These are phyloP conservation scores for Parietaria judaica DNA, from an alignment of 306 rosid species.

Conservation along the genomic window DNA sequence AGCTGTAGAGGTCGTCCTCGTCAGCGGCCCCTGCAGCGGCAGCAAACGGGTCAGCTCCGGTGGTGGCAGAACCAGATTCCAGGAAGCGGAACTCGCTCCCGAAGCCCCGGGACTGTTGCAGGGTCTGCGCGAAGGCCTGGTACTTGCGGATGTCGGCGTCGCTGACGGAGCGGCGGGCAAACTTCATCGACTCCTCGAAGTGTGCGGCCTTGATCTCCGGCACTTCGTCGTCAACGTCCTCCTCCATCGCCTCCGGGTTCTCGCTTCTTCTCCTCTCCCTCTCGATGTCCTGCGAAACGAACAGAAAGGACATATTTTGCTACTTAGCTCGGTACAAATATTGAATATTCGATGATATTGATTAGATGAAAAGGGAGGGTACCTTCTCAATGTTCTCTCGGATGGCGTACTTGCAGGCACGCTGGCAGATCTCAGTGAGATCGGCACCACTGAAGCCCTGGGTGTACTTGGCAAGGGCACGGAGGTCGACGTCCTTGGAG, in stretches of 20 bases:
- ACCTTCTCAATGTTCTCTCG: conserved; percentile 98
- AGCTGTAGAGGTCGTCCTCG: conserved; percentile 92
- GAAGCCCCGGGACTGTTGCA: conserved; percentile 98
- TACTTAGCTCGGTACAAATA: not conserved
- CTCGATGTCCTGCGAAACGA: conserved; percentile 67
- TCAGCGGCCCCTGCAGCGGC: conserved; percentile 67
- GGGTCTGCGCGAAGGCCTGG: conserved; percentile 93
- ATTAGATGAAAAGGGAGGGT: not conserved
- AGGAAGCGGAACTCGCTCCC: conserved; percentile 86
- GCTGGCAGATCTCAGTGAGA: conserved; percentile 94
- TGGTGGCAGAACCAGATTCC: conserved; percentile 31
- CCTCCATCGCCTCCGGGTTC: conserved; percentile 96
- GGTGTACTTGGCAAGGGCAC: conserved; percentile 95
- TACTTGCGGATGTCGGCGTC: conserved; percentile 97
- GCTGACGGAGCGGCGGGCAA: conserved; percentile 91
- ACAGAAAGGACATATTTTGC: not conserved
- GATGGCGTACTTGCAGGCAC: conserved; percentile 93
- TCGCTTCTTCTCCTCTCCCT: conserved; percentile 79
- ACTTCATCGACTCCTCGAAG: conserved; percentile 96
- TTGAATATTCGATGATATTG: not conserved
- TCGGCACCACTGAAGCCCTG: conserved; percentile 98
- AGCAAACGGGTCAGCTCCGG: conserved; percentile 69
- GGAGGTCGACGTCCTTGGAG: conserved; percentile 78
- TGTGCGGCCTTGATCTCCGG: conserved; percentile 93
- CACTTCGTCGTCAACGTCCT: conserved; percentile 78